Evolutionary conservation across 768 basidiomycete genomes (phyloP), one percentile per base, ranked within the genome.

Genomic region (Fistulinella prunicolor): DNA sequence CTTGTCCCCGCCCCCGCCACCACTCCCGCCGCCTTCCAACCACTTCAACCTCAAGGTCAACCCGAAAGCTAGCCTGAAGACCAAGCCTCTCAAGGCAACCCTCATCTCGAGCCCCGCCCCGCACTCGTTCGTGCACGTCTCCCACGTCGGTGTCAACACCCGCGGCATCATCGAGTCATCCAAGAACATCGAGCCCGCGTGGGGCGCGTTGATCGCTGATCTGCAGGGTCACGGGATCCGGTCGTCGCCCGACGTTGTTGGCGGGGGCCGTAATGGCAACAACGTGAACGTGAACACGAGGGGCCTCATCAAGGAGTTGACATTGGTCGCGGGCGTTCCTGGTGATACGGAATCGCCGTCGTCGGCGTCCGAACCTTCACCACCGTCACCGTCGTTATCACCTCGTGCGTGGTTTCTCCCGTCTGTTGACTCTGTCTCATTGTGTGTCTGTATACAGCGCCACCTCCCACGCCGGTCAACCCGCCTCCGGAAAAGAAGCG

Each of bases 51-150:
- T n/a, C n/a, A n/a, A n/a, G n/a, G n/a, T 28, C 26, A 28, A 28
- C 26, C 26, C 26, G 26, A 28, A 28, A 28, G 26, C 26, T 10
- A 5, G 26, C 26, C 26, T n/a, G n/a, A 28, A 28, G 10, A 10
- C 63, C 69, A 59, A 63, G 52, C 51, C 66, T 54, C 40, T 66
- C 52, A 62, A 54, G 52, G 21, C 59, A 19, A 53, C 53, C 47
- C 68, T 79, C 68, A 80, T 86, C 53, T 84, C 84, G 13, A 60
- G 73, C 16, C 84, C 85, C 0, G 65, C 75, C 0, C 74, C 79
- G 4, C 73, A 80, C 47, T 80, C 84, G 19, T 86, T 86, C 62
- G 76, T 78, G 47, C 85, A 87, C 57, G 71, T 85, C 45, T 75
- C 79, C 19, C 85, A 86, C 60, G 75, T 86, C 42, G 83, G 83